Base-by-base conservation (phyloP, 257 asterid genomes). In the Ballota nigra region DNA sequence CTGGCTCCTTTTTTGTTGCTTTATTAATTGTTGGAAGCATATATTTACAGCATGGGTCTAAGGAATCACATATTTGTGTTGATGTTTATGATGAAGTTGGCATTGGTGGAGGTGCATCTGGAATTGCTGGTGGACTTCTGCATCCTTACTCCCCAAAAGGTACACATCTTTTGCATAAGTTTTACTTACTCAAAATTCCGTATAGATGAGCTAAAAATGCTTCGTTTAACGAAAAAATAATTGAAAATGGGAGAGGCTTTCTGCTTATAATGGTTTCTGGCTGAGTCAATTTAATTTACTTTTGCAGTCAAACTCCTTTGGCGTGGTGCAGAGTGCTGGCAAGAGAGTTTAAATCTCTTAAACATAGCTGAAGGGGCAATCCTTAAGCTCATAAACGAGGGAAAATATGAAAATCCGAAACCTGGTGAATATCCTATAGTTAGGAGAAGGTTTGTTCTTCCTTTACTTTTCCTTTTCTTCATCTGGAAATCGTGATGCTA, bases 141-240 rank as follows among this genome's bases (percentile, higher is more conserved):
- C 97, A 95, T 80, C 99, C 99, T 3, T 95, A 95, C 75, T 88
- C 98, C 36, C 98, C 99, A 9, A 95, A 92, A 88, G 97, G 97
- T 92, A 47, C 66, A 6, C 52, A n/a, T 61, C 28, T 73, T 47
- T 75, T 63, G 74, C 71, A 41, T 59, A 58, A 31, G 29, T 76
- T 31, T 57, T 70, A 41, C 63, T 53, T 23, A 41, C 45, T 59
- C 59, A 18, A 24, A 34, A 16, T 45, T 55, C 57, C 55, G 56
- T 8, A 16, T 63, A 53, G 5, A 36, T 36, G 66, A 57, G 63
- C 63, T 23, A 26, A 57, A 57, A 56, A 0, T 4, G 52, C 15
- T 43, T 7, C 2, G 4, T 26, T 67, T 67, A n/a, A n/a, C n/a
- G n/a, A 20, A 41, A 59, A 49, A 33, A 16, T 24, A 52, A 69